Conservation (phyloP, 345 rosid species). For the Aurinia saxatilis region DNA sequence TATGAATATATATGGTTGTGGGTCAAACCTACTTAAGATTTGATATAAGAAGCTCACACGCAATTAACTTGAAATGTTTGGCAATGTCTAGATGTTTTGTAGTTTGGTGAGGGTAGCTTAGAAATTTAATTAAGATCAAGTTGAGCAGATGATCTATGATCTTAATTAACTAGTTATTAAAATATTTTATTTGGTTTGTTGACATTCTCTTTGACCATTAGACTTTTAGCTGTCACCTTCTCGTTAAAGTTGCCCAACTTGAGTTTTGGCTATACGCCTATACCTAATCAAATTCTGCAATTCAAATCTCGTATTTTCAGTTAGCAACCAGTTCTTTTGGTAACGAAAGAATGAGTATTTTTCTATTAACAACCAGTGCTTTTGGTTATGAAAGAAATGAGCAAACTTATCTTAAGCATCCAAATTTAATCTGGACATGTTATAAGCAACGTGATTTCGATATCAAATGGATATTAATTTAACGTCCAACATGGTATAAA, state of each 20-base stretch:
- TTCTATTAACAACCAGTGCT: no score
- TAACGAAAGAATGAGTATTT: no score
- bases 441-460: no score
- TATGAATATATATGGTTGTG: background rate
- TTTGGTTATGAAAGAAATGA: no score
- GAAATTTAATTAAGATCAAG: background rate
- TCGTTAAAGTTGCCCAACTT: slow-evolving; percentile 5
- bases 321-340: no score
- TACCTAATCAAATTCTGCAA: background rate
- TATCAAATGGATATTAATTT: no score
- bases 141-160: background rate
- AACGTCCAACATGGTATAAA: no score
- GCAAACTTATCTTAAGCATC: no score
- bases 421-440: no score
- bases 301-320: no score
- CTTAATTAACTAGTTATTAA: background rate
- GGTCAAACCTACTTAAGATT: no score
- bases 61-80: background rate
- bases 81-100: background rate
- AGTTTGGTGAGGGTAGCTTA: slow-evolving; percentile 25
- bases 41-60: no score
- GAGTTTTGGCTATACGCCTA: background rate
- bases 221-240: slow-evolving; percentile 1
- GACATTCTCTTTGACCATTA: slow-evolving; percentile 12
- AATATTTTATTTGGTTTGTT: background rate